These are phyloP conservation scores for Cladosporium oxysporum DNA, from an alignment of 2,329 filamentous ascomycete genomes.

Conservation along the genomic window DNA sequence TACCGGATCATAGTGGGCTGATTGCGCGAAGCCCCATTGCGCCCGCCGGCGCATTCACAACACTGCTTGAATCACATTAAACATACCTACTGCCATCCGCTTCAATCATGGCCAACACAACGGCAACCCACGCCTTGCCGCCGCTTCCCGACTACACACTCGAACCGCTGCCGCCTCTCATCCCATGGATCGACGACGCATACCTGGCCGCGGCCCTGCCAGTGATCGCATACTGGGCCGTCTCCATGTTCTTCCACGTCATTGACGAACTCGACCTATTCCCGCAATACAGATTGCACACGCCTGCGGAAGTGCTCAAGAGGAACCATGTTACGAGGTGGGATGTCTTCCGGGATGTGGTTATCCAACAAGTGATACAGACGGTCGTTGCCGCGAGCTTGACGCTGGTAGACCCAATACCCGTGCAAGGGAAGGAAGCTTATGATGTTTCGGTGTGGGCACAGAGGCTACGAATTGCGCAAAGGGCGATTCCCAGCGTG, in stretches of 20 bases:
- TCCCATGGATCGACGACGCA: conserved; percentile 79
- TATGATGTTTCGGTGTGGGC: conserved; percentile 92
- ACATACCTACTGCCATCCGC: conserved; percentile 9
- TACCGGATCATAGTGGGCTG: conserved; percentile 19
- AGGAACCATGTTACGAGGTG: conserved; percentile 83
- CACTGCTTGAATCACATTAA: neutral
- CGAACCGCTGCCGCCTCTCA: conserved; percentile 66
- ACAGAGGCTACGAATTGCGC: conserved; percentile 73
- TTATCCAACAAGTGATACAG: conserved; percentile 90
- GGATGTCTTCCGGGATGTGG: conserved; percentile 86
- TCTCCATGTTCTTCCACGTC: conserved; percentile 83
- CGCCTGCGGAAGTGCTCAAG: conserved; percentile 83
- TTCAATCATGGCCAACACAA: conserved; percentile 40
- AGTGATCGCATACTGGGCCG: conserved; percentile 81
- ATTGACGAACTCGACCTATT: conserved; percentile 85
- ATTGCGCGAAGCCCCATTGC: conserved; percentile 15
- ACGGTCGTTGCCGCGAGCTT: conserved; percentile 69
- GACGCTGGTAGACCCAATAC: conserved; percentile 69
- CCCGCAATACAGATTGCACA: conserved; percentile 90
- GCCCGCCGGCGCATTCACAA: conserved; percentile 14
- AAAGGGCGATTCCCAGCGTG: conserved; percentile 73
- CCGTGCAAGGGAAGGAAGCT: conserved; percentile 74
- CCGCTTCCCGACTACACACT: conserved; percentile 83
- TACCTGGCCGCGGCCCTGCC: conserved; percentile 75
- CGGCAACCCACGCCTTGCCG: conserved; percentile 66